Conservation (phyloP, 306 rosid genomes). For the Pachyrhizus erosus region DNA sequence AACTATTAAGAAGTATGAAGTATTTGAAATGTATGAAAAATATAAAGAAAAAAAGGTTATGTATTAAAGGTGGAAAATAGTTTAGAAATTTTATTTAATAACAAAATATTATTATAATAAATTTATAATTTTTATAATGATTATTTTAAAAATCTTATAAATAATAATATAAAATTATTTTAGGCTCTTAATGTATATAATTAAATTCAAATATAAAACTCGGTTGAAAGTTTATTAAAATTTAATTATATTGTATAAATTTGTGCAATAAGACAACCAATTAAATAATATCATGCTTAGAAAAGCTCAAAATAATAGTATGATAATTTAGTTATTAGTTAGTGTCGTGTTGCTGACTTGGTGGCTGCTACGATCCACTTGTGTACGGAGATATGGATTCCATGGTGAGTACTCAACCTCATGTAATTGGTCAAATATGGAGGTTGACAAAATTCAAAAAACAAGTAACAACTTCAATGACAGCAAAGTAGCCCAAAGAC, state of each 20-base stretch:
- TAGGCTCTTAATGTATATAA: too few species aligned
- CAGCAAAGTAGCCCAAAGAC: not conserved
- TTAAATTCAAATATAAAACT: too few species aligned
- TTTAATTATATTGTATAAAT: not conserved
- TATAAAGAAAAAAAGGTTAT: too few species aligned
- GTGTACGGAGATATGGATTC: not conserved
- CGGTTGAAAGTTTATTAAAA: not conserved
- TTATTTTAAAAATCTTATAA: too few species aligned
- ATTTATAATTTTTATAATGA: too few species aligned
- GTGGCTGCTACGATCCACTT: not conserved
- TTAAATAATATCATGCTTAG: not conserved
- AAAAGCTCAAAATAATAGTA: too few species aligned
- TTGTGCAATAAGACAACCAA: not conserved
- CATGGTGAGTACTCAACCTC: not conserved
- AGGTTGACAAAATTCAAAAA: not conserved
- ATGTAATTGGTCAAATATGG: not conserved
- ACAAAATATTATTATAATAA: too few species aligned
- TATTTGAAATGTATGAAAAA: not conserved
- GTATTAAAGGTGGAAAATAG: too few species aligned
- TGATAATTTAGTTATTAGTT: not conserved
- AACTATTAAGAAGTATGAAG: not conserved
- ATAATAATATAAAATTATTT: too few species aligned
- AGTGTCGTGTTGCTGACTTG: not conserved
- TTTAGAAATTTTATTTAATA: too few species aligned
- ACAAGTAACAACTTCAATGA: not conserved